Percentiles rank a stretch among this genome's conserved stretches.
phyloP scores from a whole-genome alignment of 2,329 filamentous ascomycete species.

The Podosphaera fusca region DNA sequence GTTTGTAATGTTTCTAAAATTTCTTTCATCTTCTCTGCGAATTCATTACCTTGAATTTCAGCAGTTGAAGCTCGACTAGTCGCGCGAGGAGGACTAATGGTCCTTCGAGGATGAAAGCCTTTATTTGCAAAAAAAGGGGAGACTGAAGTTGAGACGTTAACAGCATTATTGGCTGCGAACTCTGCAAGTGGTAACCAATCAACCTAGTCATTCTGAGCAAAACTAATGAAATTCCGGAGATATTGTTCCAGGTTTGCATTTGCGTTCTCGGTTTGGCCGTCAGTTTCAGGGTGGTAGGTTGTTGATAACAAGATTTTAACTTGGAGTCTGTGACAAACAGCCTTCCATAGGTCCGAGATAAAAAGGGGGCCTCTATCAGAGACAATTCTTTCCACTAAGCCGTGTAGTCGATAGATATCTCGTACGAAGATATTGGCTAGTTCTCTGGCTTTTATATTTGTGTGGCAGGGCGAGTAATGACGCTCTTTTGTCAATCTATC shows the following conservation, averaged over 20 bases:
- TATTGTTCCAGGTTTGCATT: conserved; percentile 4
- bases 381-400: conserved; percentile 2
- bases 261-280: conserved; percentile 4
- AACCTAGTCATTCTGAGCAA: conserved; percentile 5
- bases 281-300: neutral
- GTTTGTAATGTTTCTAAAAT: neutral
- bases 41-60: neutral
- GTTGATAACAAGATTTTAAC: conserved; percentile 2
- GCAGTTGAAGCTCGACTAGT: neutral
- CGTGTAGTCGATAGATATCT: neutral
- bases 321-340: conserved; percentile 1
- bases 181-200: conserved; percentile 5
- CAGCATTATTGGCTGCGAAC: conserved; percentile 5
- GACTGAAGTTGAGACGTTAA: neutral
- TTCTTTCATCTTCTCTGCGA: neutral
- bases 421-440: too few species aligned
- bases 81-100: neutral
- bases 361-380: conserved; percentile 5
- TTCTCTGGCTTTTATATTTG: too few species aligned
- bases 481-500: too few species aligned
- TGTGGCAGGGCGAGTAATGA: too few species aligned
- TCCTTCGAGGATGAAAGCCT: neutral
- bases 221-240: conserved; percentile 3
- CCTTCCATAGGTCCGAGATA: conserved; percentile 5
- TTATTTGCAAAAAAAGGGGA: neutral